Conservation (phyloP, 2,329 filamentous ascomycete genomes). For the Diaporthe aspalathi region DNA sequence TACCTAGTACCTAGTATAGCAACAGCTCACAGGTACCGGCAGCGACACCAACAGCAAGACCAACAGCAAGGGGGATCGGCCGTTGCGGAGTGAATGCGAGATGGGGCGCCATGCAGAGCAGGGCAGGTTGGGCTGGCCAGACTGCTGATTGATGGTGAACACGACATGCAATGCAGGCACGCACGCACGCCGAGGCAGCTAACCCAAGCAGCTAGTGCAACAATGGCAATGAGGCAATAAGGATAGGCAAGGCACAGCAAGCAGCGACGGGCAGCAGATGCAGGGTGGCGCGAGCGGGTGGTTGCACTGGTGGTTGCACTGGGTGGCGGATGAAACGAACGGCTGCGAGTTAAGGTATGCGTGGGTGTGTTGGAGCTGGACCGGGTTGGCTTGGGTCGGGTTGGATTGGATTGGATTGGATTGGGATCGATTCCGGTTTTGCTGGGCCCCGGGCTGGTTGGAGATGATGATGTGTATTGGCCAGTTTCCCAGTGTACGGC, state of each 20-base stretch:
- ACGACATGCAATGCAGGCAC: slow-evolving; percentile 5
- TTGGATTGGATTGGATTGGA: neutral
- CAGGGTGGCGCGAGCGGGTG: neutral
- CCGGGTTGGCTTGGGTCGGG: neutral
- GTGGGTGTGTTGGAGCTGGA: no score
- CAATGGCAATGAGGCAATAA: neutral
- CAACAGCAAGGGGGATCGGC: slow-evolving; percentile 19
- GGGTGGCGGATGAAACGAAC: slow-evolving; percentile 17
- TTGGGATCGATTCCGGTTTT: neutral
- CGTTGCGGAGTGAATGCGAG: slow-evolving; percentile 15
- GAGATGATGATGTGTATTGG: neutral
- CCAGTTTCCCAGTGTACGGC: neutral
- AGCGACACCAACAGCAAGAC: neutral
- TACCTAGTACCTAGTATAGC: no score
- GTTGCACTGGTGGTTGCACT: slow-evolving; percentile 1
- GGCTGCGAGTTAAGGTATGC: slow-evolving; percentile 22
- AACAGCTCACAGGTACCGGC: no score
- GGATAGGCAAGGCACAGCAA: neutral
- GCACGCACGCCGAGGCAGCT: neutral
- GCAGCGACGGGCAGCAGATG: neutral
- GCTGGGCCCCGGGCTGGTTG: neutral
- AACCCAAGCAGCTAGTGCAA: no score
- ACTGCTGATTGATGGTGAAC: neutral
- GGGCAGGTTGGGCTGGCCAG: slow-evolving; percentile 13
- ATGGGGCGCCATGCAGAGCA: slow-evolving; percentile 31